Percentiles rank a stretch among this genome's conserved stretches.
These are phyloP conservation scores for Geum urbanum DNA, from an alignment of 306 rosid genomes.

Conservation along the genomic window DNA sequence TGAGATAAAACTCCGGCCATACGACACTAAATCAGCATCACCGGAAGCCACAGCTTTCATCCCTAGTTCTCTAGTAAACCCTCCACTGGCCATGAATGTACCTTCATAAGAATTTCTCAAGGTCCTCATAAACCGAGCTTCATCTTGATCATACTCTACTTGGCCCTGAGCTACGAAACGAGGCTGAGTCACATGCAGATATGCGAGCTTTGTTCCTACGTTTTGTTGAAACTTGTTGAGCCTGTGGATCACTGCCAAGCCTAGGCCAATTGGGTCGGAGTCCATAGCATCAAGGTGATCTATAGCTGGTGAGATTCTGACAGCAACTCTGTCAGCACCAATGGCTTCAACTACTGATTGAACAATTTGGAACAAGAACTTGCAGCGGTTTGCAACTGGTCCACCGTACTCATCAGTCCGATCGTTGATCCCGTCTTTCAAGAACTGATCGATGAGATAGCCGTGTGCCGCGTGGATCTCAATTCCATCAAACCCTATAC, in stretches of 20 bases:
- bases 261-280: constrained; percentile 68
- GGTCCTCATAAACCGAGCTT: constrained; percentile 48
- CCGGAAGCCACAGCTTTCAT: constrained; percentile 61
- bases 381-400: constrained; percentile 58
- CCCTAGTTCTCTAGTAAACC: constrained; percentile 71
- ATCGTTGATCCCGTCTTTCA: constrained; percentile 48
- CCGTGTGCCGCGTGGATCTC: constrained; percentile 95
- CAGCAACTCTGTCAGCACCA: constrained; percentile 56
- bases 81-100: constrained; percentile 80
- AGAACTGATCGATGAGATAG: constrained; percentile 53
- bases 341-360: constrained; percentile 50
- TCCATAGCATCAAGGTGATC: constrained; percentile 88
- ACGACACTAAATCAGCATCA: constrained; percentile 74
- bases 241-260: constrained; percentile 66
- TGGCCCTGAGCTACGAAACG: constrained; percentile 59
- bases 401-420: constrained; percentile 69
- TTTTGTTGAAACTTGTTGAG: constrained; percentile 63
- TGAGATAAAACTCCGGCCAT: constrained; percentile 69
- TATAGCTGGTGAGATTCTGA: constrained; percentile 79
- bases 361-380: constrained; percentile 55
- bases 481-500: constrained; percentile 82
- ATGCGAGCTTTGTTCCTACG: constrained; percentile 48
- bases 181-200: constrained; percentile 89
- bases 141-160: constrained; percentile 63
- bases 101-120: constrained; percentile 60